Percentiles rank a stretch among this genome's conserved stretches.
Conservation (phyloP, 2,329 filamentous ascomycete genomes). For the Ceratocystis ficicola region DNA sequence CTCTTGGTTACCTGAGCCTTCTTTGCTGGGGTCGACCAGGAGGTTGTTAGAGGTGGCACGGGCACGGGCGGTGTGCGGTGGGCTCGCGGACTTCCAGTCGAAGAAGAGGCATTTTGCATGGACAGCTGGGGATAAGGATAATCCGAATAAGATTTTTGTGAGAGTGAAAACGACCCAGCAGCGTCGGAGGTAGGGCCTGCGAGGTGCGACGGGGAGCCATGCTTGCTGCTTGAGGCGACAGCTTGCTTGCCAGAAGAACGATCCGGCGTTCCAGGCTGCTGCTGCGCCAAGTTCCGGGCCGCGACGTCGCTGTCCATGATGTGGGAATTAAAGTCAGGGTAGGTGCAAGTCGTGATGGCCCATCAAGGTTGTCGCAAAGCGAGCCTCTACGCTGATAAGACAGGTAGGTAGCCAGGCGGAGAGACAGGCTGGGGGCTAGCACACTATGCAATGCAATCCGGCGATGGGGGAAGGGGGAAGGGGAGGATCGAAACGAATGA, state of each 20-base stretch:
- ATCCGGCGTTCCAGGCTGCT: constrained; percentile 19
- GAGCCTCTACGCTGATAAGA: not conserved
- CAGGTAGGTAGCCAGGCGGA: not conserved
- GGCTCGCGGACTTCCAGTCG: constrained; percentile 25
- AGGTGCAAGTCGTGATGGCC: not conserved
- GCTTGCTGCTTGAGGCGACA: constrained; percentile 7
- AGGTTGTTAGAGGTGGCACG: constrained; percentile 26
- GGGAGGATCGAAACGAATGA: not conserved
- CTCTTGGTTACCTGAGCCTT: constrained; percentile 18
- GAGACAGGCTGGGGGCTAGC: not conserved
- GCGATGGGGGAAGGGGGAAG: not conserved
- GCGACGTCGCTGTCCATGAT: constrained; percentile 17
- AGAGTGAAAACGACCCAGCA: constrained; percentile 13
- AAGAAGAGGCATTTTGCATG: not conserved
- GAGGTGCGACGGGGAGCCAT: constrained; percentile 3
- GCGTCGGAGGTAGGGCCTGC: constrained; percentile 16
- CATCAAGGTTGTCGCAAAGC: constrained; percentile 7
- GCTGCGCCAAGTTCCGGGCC: not conserved
- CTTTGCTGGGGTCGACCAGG: constrained; percentile 15
- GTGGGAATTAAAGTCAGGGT: not conserved
- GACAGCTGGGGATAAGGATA: constrained; percentile 20
- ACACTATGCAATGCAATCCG: not conserved
- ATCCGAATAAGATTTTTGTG: constrained; percentile 16
- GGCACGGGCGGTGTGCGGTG: constrained; percentile 33
- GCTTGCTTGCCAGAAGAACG: constrained; percentile 13